These are phyloP conservation scores for Trichoderma breve DNA, from an alignment of 2,329 filamentous ascomycete genomes.

Conservation along the genomic window DNA sequence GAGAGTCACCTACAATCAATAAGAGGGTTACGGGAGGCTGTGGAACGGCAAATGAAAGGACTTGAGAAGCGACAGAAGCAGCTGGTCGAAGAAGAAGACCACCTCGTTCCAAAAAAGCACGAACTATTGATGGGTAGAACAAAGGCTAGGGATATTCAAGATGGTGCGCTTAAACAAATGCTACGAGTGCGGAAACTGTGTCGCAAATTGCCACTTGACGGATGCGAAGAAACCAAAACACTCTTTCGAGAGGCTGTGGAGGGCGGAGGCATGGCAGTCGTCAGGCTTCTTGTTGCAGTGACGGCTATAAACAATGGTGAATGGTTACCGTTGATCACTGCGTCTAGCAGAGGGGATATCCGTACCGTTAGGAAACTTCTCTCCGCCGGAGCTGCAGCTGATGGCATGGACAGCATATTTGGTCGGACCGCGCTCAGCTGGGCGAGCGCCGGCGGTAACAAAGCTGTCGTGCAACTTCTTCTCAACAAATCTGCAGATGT, in stretches of 20 bases:
- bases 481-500: fast-evolving
- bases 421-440: neutral
- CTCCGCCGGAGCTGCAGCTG: neutral
- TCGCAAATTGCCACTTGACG: neutral
- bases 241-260: neutral
- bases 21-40: neutral
- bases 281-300: neutral
- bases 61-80: neutral
- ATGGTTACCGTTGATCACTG: neutral
- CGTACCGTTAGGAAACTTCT: neutral
- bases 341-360: neutral
- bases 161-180: neutral
- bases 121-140: neutral
- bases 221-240: neutral
- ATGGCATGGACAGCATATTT: neutral
- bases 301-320: neutral
- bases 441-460: neutral
- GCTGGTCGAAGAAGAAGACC: neutral
- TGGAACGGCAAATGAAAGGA: neutral
- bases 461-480: neutral
- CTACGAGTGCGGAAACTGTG: too few species aligned
- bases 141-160: neutral
- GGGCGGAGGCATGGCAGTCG: neutral
- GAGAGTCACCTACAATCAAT: neutral
- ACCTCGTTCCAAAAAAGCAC: neutral